Conservation (phyloP, 1,139 yeast species). For the Scheffersomyces parashehatae region DNA sequence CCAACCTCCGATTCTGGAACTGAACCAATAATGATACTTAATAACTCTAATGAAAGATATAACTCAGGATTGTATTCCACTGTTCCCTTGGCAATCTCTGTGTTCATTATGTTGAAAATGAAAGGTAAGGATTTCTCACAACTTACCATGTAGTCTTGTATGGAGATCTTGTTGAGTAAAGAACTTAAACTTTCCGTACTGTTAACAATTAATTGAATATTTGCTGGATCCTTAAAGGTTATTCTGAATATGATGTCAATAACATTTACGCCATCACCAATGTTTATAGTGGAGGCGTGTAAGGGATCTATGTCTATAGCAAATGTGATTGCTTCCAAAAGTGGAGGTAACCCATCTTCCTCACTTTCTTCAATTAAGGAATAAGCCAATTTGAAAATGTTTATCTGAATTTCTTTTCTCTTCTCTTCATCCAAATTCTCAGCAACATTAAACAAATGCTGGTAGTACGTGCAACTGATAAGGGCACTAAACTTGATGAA, state of each 20-base stretch:
- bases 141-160: slow-evolving; percentile 44
- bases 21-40: slow-evolving; percentile 55
- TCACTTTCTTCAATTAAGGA: slow-evolving; percentile 63
- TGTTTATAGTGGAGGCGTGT: slow-evolving; percentile 30
- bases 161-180: slow-evolving; percentile 50
- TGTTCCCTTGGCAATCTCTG: slow-evolving; percentile 14
- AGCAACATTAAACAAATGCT: slow-evolving; percentile 45
- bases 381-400: slow-evolving; percentile 29
- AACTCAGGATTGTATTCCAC: slow-evolving; percentile 59
- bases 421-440: slow-evolving; percentile 12
- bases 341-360: slow-evolving; percentile 77
- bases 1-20: slow-evolving; percentile 40
- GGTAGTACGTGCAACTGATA: slow-evolving; percentile 56
- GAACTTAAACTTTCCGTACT: slow-evolving; percentile 60
- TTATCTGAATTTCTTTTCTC: slow-evolving; percentile 23
- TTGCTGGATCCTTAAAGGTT: slow-evolving; percentile 74
- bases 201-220: slow-evolving; percentile 67
- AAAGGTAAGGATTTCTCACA: slow-evolving; percentile 57
- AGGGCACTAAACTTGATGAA: slow-evolving; percentile 48
- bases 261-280: slow-evolving; percentile 21
- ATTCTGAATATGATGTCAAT: slow-evolving; percentile 61
- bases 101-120: slow-evolving; percentile 40
- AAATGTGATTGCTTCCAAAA: slow-evolving; percentile 68
- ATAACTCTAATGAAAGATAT: slow-evolving; percentile 65
- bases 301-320: slow-evolving; percentile 49